A percentile compares a stretch with the other conserved stretches of the same genome.
Conservation (phyloP, 768 basidiomycete genomes). For the Lentinula sp. region DNA sequence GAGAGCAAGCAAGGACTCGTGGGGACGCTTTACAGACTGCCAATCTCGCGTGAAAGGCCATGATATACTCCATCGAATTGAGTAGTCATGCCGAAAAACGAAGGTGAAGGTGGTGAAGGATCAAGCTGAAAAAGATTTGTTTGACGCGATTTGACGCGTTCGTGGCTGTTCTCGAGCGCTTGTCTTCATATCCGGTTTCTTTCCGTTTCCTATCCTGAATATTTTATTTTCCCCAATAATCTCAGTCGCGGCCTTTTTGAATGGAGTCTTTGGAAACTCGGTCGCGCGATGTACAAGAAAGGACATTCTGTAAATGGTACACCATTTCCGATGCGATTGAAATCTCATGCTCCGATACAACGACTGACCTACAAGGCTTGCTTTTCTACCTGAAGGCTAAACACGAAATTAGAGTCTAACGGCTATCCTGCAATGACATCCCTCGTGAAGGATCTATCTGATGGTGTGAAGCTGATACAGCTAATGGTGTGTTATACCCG, state of each 20-base stretch:
- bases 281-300: conserved; percentile 62
- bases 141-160: conserved; percentile 22
- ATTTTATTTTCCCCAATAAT: conserved; percentile 5
- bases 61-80: conserved; percentile 87
- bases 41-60: conserved; percentile 63
- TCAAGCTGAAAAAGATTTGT: background rate
- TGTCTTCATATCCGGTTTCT: background rate
- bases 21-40: conserved; percentile 57
- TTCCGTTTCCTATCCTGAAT: background rate
- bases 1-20: background rate
- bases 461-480: conserved; percentile 94
- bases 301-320: conserved; percentile 92
- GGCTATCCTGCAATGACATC: conserved; percentile 86
- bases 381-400: conserved; percentile 57
- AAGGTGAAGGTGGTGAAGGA: conserved; percentile 19
- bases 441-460: conserved; percentile 84
- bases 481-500: conserved; percentile 59
- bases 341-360: background rate
- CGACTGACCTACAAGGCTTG: background rate
- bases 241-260: background rate
- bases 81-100: conserved; percentile 43
- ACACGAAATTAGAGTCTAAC: conserved; percentile 85
- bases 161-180: background rate
- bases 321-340: background rate
- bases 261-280: conserved; percentile 61